Evolutionary conservation across 2,329 filamentous ascomycete genomes (phyloP).

Genomic region (Reticulascus tulasneorum): DNA sequence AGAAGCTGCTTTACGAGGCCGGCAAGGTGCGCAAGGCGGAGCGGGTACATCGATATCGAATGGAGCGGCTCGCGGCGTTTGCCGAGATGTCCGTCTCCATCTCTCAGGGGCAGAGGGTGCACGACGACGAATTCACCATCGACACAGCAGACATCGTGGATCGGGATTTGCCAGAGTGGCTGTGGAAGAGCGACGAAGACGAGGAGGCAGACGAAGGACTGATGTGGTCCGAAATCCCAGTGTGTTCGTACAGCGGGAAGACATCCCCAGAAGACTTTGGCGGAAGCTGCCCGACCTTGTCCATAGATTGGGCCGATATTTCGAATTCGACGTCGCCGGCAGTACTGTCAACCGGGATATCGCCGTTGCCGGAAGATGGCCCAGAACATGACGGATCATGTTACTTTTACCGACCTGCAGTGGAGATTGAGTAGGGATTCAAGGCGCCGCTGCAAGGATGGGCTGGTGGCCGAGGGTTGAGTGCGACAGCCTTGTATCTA

Average conservation of each 20-base stretch:
- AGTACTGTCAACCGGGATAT: constrained; percentile 3
- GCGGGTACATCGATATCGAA: constrained; percentile 22
- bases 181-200: constrained; percentile 9
- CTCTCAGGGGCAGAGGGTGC: constrained; percentile 3
- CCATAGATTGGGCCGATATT: constrained; percentile 6
- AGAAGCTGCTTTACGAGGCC: constrained; percentile 21
- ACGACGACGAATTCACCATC: constrained; percentile 9
- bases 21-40: constrained; percentile 18
- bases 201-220: constrained; percentile 3
- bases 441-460: too few species aligned
- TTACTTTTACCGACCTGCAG: too few species aligned
- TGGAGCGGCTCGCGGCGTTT: constrained; percentile 23
- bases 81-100: constrained; percentile 19
- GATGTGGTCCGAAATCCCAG: constrained; percentile 8
- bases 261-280: constrained; percentile 1
- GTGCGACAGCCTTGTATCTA: too few species aligned
- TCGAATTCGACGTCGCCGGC: constrained; percentile 6
- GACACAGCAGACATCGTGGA: constrained; percentile 2
- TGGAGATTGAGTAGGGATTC: too few species aligned
- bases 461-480: too few species aligned
- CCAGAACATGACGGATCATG: too few species aligned
- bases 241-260: constrained; percentile 4
- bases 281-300: background rate
- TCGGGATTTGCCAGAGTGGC: constrained; percentile 11
- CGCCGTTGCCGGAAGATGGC: constrained; percentile 1